phyloP scores from a whole-genome alignment of 2,329 filamentous ascomycete species.

The Talaromyces sp. region DNA sequence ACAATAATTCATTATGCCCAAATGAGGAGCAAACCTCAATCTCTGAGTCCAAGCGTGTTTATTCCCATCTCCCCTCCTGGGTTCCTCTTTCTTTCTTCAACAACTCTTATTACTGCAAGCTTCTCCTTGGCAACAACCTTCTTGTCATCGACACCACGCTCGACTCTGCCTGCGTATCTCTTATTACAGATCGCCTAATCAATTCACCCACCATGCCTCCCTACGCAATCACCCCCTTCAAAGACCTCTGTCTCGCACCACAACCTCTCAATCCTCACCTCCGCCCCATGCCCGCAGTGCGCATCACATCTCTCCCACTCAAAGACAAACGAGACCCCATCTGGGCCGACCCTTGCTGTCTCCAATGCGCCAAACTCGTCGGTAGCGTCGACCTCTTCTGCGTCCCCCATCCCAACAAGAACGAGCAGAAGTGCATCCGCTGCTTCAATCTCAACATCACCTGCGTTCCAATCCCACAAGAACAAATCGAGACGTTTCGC shows the following conservation, averaged over 20 bases:
- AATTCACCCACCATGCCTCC: not conserved
- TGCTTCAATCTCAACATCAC: conserved; percentile 2
- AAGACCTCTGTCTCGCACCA: not conserved
- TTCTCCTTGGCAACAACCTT: not conserved
- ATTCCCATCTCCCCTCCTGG: not conserved
- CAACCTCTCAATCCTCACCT: not conserved
- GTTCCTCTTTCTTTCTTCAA: not conserved
- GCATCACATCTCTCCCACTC: not conserved
- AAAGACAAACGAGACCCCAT: not conserved
- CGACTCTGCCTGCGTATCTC: too few relatives aligned
- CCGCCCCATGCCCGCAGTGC: not conserved
- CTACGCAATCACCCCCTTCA: not conserved
- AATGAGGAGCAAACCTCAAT: not conserved
- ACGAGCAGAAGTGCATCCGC: not conserved
- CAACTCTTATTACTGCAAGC: not conserved
- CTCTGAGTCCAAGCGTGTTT: not conserved
- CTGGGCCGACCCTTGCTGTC: not conserved
- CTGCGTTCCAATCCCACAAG: not conserved
- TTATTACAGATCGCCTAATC: too few relatives aligned
- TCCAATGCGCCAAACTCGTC: not conserved
- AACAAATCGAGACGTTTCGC: not conserved
- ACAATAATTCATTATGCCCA: not conserved
- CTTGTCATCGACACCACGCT: not conserved
- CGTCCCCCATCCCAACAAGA: not conserved
- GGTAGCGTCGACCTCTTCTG: not conserved